Evolutionary conservation across 306 rosid species (phyloP).

Genomic region (Mimosa bimucronata): DNA sequence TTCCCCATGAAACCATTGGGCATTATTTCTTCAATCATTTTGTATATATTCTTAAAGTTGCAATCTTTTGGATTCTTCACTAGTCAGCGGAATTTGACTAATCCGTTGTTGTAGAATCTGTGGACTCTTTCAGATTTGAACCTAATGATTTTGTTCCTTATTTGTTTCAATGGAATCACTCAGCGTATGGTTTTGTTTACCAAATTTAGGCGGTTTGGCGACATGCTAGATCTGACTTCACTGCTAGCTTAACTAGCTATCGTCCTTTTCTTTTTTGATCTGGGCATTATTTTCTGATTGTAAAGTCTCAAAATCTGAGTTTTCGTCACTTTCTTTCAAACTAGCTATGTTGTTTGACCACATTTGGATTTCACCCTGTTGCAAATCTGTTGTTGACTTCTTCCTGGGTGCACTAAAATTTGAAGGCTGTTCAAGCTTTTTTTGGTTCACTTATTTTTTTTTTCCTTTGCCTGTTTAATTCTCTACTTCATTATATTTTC

Average conservation of each 20-base stretch:
- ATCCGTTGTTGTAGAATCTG: background rate
- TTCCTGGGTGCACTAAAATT: background rate
- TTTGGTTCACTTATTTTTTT: background rate
- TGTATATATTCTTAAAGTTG: background rate
- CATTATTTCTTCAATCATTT: background rate
- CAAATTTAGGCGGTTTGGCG: conserved; percentile 11
- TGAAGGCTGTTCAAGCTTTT: background rate
- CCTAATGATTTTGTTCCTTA: conserved; percentile 12
- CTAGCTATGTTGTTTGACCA: background rate
- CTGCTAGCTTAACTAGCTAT: conserved; percentile 10
- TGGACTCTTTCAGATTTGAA: conserved; percentile 8
- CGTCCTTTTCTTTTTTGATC: conserved; percentile 29
- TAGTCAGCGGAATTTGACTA: conserved; percentile 9
- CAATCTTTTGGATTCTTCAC: background rate
- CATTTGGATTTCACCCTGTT: conserved; percentile 11
- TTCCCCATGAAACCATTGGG: background rate
- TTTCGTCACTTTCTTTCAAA: background rate
- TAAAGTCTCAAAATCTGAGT: background rate
- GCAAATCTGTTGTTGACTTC: background rate
- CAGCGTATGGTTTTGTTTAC: background rate
- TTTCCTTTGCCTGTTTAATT: background rate
- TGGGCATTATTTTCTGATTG: conserved; percentile 21
- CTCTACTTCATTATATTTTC: background rate
- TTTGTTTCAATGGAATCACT: conserved; percentile 29
- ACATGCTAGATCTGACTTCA: conserved; percentile 51